Base-by-base conservation (phyloP, 139 green algal genomes). In the Chlamydomonas sp. region DNA sequence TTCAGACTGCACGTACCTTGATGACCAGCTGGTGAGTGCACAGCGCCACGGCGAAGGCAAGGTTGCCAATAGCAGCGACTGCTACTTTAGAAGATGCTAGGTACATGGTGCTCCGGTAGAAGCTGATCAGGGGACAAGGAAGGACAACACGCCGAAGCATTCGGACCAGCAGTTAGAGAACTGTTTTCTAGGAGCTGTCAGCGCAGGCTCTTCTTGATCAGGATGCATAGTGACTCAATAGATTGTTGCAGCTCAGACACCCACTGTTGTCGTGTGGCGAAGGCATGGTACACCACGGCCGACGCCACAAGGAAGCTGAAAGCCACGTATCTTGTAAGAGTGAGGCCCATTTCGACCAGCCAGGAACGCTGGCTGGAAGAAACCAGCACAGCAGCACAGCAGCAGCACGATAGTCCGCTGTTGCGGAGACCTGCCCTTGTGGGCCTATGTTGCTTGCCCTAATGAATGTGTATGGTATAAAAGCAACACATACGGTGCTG, bases 71-170 rank as follows among this genome's bases (percentile, higher is more conserved):
- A 0, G 97, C 92, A 0, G 98, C 97, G 16, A 99, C 91, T 3
- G 94, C 93, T 4, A 99, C 75, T 87, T 99, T 99, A 60, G 95
- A 98, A 2, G 95, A 99, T 10, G 95, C 92, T 58, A 99, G 92
- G 89, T 99, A 98, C 57, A 98, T 90, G 69, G 98, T 94, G 3
- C 96, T 90, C 1, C 97, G 97, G 83, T 97, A 99, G 90, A 99
- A 99, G 78, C 96, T 98, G 92, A 49, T 49, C 79, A 89, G 14
- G 58, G 3, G 20, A 79, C 4, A 49, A 49, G 31, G 31, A 49
- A 49, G 31, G 31, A 49, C 31, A 49, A 49, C 31, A 49, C 31
- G 31, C 0, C 31, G 31, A 49, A 49, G 31, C 31, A 49, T 49
- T 49, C 31, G 31, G 31, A 49, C 31, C 31, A 49, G 31, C 31